Base-by-base conservation (phyloP, 768 basidiomycete genomes). In the Kwoniella shandongensis region DNA sequence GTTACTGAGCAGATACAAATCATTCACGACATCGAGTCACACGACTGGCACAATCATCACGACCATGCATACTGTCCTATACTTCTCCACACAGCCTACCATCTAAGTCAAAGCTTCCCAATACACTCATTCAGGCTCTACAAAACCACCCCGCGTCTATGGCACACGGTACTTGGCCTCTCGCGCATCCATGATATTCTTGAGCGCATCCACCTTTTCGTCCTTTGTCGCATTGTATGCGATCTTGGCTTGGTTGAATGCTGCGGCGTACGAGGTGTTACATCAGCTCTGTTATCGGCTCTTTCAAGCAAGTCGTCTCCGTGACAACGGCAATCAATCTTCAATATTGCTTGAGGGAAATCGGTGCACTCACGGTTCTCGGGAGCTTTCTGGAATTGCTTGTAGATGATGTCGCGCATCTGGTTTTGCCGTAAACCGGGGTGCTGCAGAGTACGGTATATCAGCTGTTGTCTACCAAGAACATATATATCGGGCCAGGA, bases 311-410 rank as follows among this genome's bases (percentile, higher is more conserved):
- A 4, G 36, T n/a, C n/a, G n/a, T n/a, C n/a, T n/a, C n/a, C n/a
- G n/a, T n/a, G n/a, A n/a, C n/a, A n/a, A n/a, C n/a, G n/a, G n/a
- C n/a, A n/a, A n/a, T n/a, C n/a, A 30, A 30, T 25, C 32, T 42
- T 45, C 30, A 25, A 8, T 11, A 38, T 41, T 13, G 2, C 13
- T 30, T 13, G 4, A 27, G 30, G 20, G 23, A 8, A 2, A 18
- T 20, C 13, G n/a, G n/a, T n/a, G n/a, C 1, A 76, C 87, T 72
- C 78, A 93, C 91, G 92, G 89, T 96, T 96, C 61, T 96, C 92
- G 0, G 91, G 89, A 1, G 89, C 86, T 77, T 96, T 97, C 77
- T 96, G 89, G 85, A 97, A 97, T 76, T 90, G 85, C 78, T 94
- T 96, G 83, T 84, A 87, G 45, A 96, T 78, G 46, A 91, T 78